phyloP scores from a whole-genome alignment of 2,329 filamentous ascomycete genomes.

The Rhynchosporium graminicola region DNA sequence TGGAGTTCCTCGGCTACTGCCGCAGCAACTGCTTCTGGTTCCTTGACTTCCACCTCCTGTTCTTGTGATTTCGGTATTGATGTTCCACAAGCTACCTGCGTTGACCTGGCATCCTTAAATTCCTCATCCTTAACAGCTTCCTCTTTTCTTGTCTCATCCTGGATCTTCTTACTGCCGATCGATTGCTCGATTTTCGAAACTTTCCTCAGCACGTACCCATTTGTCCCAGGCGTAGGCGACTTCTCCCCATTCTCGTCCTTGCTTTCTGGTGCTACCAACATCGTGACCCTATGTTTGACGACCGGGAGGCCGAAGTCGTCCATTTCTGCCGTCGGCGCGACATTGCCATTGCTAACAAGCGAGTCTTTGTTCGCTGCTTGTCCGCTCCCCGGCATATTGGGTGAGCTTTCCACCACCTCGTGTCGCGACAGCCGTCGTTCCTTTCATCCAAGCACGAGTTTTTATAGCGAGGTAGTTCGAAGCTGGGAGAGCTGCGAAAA shows the following conservation, averaged over 20 bases:
- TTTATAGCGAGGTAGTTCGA: conserved; percentile 10
- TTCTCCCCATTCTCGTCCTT: conserved; percentile 23
- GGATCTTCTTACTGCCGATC: conserved; percentile 23
- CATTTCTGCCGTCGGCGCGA: conserved; percentile 46
- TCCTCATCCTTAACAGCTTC: conserved; percentile 45
- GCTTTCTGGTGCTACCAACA: conserved; percentile 26
- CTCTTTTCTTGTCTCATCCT: conserved; percentile 27
- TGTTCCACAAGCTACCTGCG: conserved; percentile 31
- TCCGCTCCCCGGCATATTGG: conserved; percentile 38
- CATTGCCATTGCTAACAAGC: conserved; percentile 28
- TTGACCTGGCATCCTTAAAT: conserved; percentile 44
- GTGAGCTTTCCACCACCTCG: conserved; percentile 30
- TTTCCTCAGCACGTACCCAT: conserved; percentile 20
- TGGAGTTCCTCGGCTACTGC: neutral
- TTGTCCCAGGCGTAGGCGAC: conserved; percentile 15
- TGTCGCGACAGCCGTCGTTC: conserved; percentile 10
- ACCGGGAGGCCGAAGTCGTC: conserved; percentile 75
- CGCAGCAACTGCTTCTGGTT: conserved; percentile 4
- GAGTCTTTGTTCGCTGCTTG: conserved; percentile 31
- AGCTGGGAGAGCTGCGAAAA: conserved; percentile 7
- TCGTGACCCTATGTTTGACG: conserved; percentile 48
- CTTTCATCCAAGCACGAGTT: conserved; percentile 17
- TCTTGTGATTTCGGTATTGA: conserved; percentile 29
- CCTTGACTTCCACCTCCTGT: conserved; percentile 8
- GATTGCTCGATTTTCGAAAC: conserved; percentile 12